Base-by-base conservation (phyloP, 169 alveolate genomes). In the Pseudocohnilembus persalinus region DNA sequence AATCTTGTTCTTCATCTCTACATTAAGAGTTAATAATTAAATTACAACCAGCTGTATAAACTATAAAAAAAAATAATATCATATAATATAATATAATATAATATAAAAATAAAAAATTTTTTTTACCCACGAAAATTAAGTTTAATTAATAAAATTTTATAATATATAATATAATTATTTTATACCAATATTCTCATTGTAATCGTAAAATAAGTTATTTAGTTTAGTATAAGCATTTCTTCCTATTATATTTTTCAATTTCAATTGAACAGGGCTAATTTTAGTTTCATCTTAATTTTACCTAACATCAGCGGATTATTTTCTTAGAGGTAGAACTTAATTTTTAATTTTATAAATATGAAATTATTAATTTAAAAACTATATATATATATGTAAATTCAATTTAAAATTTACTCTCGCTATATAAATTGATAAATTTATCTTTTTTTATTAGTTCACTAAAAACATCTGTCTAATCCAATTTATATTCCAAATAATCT, bases 191-290 rank as follows among this genome's bases (percentile, higher is more conserved):
- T 94, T 91, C 77, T 93, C 94, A 87, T 92, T 86, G 87, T 91
- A 91, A 81, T 95, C 97, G 78, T 93, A 85, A 83, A 90, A 91
- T 16, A 95, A 65, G 83, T 95, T 95, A 78, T 92, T 93, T 88
- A n/a, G 64, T 75, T 73, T 79, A 77, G 92, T 95, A 83, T 83
- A 92, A 0, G 96, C 96, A 83, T 93, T 91, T 82, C 97, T 91
- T 28, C 97, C 96, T 34, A 93, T 92, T 0, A 93, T 81, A 74
- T 88, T 90, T 77, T 89, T 89, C 33, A 95, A 87, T 65, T 92
- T 90, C 16, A 95, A 81, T 35, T 90, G 91, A 31, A 88, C 84
- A 33, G 94, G 87, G 29, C 94, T 92, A 31, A 82, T 78, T 83
- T 84, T 89, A 35, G 90, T 83, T 20, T 90, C 90, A 32, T 95